These are phyloP conservation scores for Colletotrichum coccodes DNA, from an alignment of 2,329 filamentous ascomycete genomes.

Conservation along the genomic window DNA sequence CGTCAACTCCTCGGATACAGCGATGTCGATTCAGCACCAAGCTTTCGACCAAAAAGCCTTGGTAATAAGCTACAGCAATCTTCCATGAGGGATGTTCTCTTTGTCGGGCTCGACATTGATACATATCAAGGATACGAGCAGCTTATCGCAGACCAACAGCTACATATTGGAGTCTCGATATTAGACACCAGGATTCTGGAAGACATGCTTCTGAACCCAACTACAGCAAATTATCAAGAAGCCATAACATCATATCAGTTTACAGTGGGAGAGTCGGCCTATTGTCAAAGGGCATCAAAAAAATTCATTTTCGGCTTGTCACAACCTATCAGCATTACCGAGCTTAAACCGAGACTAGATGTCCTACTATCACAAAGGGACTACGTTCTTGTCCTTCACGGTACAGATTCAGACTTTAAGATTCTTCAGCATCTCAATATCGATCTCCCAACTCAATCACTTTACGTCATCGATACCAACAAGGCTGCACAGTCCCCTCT, in stretches of 20 bases:
- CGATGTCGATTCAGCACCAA: background rate
- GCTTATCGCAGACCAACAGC: slow-evolving; percentile 19
- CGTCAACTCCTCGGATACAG: slow-evolving; percentile 18
- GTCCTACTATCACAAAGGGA: slow-evolving; percentile 8
- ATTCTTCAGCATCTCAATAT: slow-evolving; percentile 20
- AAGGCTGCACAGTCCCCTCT: slow-evolving; percentile 39
- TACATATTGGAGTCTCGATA: slow-evolving; percentile 21
- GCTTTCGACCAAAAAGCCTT: background rate
- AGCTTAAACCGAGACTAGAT: slow-evolving; percentile 17
- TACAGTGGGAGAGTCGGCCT: slow-evolving; percentile 6
- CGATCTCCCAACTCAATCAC: slow-evolving; percentile 19
- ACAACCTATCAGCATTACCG: slow-evolving; percentile 18
- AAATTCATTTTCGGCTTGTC: slow-evolving; percentile 22
- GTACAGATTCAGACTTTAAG: slow-evolving; percentile 14
- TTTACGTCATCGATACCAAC: slow-evolving; percentile 38
- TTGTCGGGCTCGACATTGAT: slow-evolving; percentile 31
- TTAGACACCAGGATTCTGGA: slow-evolving; percentile 21
- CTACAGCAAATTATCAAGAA: background rate
- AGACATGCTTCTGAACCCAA: background rate
- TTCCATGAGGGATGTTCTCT: slow-evolving; percentile 20
- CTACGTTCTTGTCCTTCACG: slow-evolving; percentile 12
- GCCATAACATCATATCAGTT: slow-evolving; percentile 25
- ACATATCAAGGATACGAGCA: slow-evolving; percentile 28
- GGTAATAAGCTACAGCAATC: slow-evolving; percentile 4
- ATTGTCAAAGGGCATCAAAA: slow-evolving; percentile 29